Evolutionary conservation across 2,329 filamentous ascomycete genomes (phyloP).

Genomic region (Talaromyces sp.): DNA sequence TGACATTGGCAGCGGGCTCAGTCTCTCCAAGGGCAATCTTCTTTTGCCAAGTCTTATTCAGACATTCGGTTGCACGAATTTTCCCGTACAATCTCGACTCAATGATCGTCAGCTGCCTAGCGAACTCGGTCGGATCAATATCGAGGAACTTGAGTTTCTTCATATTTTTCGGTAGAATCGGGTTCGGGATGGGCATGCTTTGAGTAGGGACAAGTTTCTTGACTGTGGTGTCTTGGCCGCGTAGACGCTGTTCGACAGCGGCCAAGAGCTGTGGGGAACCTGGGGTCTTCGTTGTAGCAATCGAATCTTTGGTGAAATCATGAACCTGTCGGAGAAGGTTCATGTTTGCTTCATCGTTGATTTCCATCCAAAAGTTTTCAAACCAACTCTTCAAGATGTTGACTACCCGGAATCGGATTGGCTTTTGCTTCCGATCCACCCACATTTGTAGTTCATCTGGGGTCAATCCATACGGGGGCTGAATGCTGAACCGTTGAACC

Average conservation of each 20-base stretch:
- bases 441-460: conserved; percentile 76
- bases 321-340: conserved; percentile 84
- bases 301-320: conserved; percentile 83
- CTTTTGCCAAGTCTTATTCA: conserved; percentile 99
- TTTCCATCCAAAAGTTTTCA: conserved; percentile 98
- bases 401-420: conserved; percentile 90
- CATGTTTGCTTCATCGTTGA: conserved; percentile 77
- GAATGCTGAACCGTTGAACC: conserved; percentile 85
- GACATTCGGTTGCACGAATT: conserved; percentile 90
- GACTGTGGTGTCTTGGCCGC: conserved; percentile 79
- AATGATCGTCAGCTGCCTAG: conserved; percentile 94
- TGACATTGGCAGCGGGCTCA: conserved; percentile 89
- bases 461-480: conserved; percentile 77
- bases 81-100: conserved; percentile 93
- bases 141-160: conserved; percentile 98
- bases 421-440: conserved; percentile 92
- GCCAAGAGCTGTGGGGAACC: conserved; percentile 80
- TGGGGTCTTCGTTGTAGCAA: conserved; percentile 89
- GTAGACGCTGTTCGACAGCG: conserved; percentile 81
- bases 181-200: conserved; percentile 73
- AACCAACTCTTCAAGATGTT: conserved; percentile 99
- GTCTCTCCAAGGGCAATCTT: conserved; percentile 67
- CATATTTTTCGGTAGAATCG: conserved; percentile 98
- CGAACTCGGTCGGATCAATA: conserved; percentile 93
- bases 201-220: conserved; percentile 84